Base-by-base conservation (phyloP, 2,329 filamentous ascomycete species). In the Talaromyces sp. region DNA sequence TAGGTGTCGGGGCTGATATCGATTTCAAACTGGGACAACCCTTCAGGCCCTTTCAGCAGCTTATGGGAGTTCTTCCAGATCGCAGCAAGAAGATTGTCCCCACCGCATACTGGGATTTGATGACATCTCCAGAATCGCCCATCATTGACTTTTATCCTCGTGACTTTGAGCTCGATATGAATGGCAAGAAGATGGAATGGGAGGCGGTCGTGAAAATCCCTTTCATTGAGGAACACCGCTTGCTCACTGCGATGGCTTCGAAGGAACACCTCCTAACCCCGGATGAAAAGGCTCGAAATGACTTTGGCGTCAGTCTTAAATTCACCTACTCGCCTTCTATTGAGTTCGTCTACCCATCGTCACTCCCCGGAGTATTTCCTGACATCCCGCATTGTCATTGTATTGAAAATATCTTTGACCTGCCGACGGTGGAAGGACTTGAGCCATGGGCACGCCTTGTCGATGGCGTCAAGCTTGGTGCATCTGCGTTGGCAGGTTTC, bases 141-240 rank as follows among this genome's bases (percentile, higher is more conserved):
- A 99, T 99, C 73, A 90, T 96, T 70, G 95, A 99, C 73, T 99
- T 99, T 74, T 99, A 99, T 70, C 95, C 95, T 2, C 86, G 94
- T 68, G 95, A 99, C 69, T 99, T 99, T 70, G 92, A 96, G 67
- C 83, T 99, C 47, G 96, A 99, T 73, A 98, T 99, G 95, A 98
- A 99, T 69, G 96, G 95, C 63, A 99, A 99, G 81, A 99, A 96
- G 80, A 96, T 96, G 90, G 96, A 99, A 66, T 99, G 95, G 95
- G 95, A 99, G 74, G 95, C 95, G 31, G 94, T 99, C 42, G 92
- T 99, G 66, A 99, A 98, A 77, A 99, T 99, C 71, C 95, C 95
- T 0, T 99, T 99, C 77, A 99, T 99, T 65, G 92, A 99, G 62
- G 94, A 99, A 75, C 87, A 89, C 69, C 87, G 95, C 30, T 81